These are phyloP conservation scores for Vicia villosa DNA, from an alignment of 306 rosid species.

Conservation along the genomic window DNA sequence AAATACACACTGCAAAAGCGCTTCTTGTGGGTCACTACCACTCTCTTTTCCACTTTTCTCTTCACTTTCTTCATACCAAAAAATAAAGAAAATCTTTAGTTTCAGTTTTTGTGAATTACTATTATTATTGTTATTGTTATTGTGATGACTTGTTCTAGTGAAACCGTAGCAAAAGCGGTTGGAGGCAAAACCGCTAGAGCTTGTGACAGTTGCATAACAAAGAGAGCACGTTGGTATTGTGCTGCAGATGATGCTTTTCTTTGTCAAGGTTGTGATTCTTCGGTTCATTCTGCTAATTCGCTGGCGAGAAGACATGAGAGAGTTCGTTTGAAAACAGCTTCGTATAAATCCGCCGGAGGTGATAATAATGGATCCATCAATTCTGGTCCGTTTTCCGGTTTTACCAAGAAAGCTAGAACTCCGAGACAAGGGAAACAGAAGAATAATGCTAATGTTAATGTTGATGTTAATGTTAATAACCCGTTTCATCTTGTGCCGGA, in stretches of 20 bases:
- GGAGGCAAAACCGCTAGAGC: slow-evolving; percentile 88
- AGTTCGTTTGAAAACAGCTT: slow-evolving; percentile 63
- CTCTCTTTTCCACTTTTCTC: too few relatives aligned
- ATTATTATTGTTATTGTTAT: background rate
- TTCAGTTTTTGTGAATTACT: background rate
- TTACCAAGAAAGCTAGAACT: slow-evolving; percentile 74
- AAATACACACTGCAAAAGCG: slow-evolving; percentile 61
- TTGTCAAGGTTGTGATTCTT: slow-evolving; percentile 79
- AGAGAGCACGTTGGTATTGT: slow-evolving; percentile 94
- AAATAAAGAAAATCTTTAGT: too few relatives aligned
- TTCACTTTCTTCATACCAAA: too few relatives aligned
- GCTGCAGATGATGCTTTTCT: slow-evolving; percentile 97
- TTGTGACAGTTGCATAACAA: slow-evolving; percentile 83
- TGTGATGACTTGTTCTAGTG: slow-evolving; percentile 46
- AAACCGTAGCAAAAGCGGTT: slow-evolving; percentile 53
- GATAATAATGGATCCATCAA: background rate
- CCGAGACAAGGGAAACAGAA: slow-evolving; percentile 59
- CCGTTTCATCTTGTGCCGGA: slow-evolving; percentile 74
- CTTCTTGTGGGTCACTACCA: slow-evolving; percentile 52
- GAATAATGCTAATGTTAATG: too few relatives aligned
- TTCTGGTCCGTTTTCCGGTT: slow-evolving; percentile 53
- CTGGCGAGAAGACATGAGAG: slow-evolving; percentile 75
- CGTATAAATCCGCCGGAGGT: slow-evolving; percentile 30
- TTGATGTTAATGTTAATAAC: background rate
- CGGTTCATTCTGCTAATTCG: slow-evolving; percentile 83